These are phyloP conservation scores for Crataegus laevigata DNA, from an alignment of 306 rosid genomes.

Conservation along the genomic window DNA sequence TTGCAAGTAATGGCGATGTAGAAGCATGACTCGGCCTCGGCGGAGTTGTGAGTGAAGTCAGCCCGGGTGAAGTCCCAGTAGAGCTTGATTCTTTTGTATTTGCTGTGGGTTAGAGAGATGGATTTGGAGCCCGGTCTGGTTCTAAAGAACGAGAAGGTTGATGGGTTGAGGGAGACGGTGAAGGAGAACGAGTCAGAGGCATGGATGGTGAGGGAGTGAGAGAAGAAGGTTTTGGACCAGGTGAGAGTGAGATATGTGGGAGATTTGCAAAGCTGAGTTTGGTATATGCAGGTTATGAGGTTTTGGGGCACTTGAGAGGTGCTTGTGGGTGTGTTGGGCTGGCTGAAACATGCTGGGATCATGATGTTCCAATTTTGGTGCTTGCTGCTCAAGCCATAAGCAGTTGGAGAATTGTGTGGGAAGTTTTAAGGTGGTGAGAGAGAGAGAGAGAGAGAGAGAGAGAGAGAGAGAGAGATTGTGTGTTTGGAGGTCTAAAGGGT, in stretches of 20 bases:
- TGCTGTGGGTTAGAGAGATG: constrained; percentile 31
- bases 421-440: background rate
- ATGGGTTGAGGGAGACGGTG: constrained; percentile 53
- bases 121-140: constrained; percentile 50
- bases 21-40: constrained; percentile 62
- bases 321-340: constrained; percentile 45
- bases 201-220: constrained; percentile 50
- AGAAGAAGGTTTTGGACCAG: constrained; percentile 51
- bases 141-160: constrained; percentile 51
- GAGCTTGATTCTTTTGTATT: constrained; percentile 39
- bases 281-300: constrained; percentile 55
- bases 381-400: constrained; percentile 25
- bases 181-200: constrained; percentile 46
- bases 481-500: background rate
- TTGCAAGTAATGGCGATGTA: constrained; percentile 48
- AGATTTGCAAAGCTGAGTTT: constrained; percentile 50
- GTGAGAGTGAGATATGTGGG: constrained; percentile 55
- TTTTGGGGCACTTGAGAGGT: constrained; percentile 42
- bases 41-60: constrained; percentile 32
- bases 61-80: constrained; percentile 65
- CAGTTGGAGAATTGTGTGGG: background rate
- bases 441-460: background rate
- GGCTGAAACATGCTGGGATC: constrained; percentile 85
- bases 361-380: constrained; percentile 22
- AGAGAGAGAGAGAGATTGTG: background rate